A percentile compares a stretch with the other conserved stretches of the same genome.
Conservation (phyloP, 164 flowering plant species). For the Berberis thunbergii region DNA sequence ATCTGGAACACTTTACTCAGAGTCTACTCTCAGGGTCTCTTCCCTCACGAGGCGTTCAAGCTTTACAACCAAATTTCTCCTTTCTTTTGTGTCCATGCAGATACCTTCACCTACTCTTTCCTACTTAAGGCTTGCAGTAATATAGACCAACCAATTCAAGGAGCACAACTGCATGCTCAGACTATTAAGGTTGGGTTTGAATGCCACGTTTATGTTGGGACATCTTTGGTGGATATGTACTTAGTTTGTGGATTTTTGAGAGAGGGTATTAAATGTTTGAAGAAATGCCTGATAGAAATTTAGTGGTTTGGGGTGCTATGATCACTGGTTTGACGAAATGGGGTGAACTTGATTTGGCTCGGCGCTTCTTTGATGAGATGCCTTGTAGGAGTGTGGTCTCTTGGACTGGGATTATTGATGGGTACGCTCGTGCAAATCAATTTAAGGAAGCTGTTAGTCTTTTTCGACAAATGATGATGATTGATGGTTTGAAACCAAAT, state of each 20-base stretch:
- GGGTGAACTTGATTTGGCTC: conserved; percentile 39
- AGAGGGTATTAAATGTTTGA: conserved; percentile 8
- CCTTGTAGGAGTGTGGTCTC: conserved; percentile 38
- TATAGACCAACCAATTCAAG: conserved; percentile 8
- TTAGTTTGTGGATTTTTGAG: conserved; percentile 3
- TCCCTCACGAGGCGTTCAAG: conserved; percentile 17
- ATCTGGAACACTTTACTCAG: conserved; percentile 21
- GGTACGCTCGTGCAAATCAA: conserved; percentile 23
- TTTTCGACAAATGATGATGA: conserved; percentile 34
- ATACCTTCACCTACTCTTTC: conserved; percentile 20
- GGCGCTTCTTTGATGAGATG: conserved; percentile 40
- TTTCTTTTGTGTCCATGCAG: not conserved
- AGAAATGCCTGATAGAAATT: conserved; percentile 36
- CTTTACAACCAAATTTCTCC: conserved; percentile 12
- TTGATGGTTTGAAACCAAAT: conserved; percentile 30
- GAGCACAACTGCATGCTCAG: conserved; percentile 1
- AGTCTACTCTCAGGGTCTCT: conserved; percentile 13
- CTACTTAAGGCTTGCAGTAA: conserved; percentile 23
- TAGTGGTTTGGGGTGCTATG: conserved; percentile 55
- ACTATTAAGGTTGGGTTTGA: conserved; percentile 6
- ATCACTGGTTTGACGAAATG: conserved; percentile 43
- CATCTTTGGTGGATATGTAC: conserved; percentile 4
- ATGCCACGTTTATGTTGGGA: conserved; percentile 2
- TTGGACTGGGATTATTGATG: conserved; percentile 56
- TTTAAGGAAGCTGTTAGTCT: conserved; percentile 30